phyloP scores from a whole-genome alignment of 1,284 basidiomycete species.

The Earliella scabrosa region DNA sequence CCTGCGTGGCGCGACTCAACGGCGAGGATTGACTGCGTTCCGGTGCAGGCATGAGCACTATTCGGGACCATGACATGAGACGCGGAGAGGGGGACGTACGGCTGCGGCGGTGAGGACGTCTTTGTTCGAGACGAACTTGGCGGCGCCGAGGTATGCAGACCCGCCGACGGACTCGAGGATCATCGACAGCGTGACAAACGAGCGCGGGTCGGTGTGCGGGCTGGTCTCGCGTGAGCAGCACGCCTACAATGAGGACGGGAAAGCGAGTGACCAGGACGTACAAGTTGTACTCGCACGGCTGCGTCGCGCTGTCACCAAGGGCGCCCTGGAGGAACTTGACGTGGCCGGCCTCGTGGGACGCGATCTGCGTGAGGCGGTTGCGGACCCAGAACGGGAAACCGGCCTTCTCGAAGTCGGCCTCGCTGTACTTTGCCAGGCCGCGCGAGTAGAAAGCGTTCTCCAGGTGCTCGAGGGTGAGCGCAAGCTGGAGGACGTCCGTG shows the following conservation, averaged over 20 bases:
- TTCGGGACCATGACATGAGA: too few relatives aligned
- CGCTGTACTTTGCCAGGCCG: conserved; percentile 49
- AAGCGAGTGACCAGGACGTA: conserved; percentile 31
- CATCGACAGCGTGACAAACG: conserved; percentile 54
- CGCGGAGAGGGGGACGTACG: conserved; percentile 9
- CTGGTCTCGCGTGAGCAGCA: conserved; percentile 33
- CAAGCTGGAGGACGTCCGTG: conserved; percentile 54
- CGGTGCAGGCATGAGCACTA: too few relatives aligned
- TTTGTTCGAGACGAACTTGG: conserved; percentile 28
- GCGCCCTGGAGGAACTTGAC: conserved; percentile 46
- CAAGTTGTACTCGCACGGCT: conserved; percentile 67
- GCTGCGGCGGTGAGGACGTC: conserved; percentile 20
- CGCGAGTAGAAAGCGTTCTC: conserved; percentile 65
- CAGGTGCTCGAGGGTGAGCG: conserved; percentile 72
- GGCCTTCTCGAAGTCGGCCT: conserved; percentile 54
- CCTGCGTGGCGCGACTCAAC: conserved; percentile 53
- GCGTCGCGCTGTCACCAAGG: conserved; percentile 55
- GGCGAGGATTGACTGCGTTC: conserved; percentile 45
- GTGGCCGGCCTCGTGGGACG: conserved; percentile 56
- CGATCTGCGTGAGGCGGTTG: conserved; percentile 57
- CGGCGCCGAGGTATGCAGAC: conserved; percentile 56
- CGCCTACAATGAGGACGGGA: background rate
- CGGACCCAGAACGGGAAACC: conserved; percentile 57
- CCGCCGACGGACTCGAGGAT: conserved; percentile 58
- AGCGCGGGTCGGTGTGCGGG: conserved; percentile 44